Conservation (phyloP, 2,329 filamentous ascomycete species). For the Alternaria sp. region DNA sequence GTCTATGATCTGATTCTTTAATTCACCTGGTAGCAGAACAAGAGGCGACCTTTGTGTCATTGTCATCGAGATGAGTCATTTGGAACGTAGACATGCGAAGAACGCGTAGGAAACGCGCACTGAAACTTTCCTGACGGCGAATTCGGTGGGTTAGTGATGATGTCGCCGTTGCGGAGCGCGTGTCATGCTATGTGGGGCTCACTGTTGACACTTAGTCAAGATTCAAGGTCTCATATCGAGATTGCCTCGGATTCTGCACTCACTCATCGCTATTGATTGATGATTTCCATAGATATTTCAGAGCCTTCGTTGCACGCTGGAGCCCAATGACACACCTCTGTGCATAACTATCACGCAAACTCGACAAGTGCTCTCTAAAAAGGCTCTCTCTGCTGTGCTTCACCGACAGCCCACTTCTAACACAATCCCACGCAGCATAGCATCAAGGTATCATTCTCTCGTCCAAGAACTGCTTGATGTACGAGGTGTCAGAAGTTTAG, state of each 20-base stretch:
- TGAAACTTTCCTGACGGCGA: not conserved
- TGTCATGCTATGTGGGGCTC: conserved; percentile 1
- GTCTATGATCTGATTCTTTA: conserved; percentile 27
- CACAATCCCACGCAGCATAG: not conserved
- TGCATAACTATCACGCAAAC: not conserved
- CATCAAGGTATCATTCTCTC: not conserved
- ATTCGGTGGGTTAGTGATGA: not conserved
- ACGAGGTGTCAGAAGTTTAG: not conserved
- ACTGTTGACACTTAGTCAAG: not conserved
- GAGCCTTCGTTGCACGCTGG: not conserved
- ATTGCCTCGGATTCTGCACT: not conserved
- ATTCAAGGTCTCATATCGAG: not conserved
- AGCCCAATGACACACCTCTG: not conserved
- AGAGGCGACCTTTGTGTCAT: conserved; percentile 11
- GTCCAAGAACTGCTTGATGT: not conserved
- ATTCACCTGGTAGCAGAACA: conserved; percentile 27
- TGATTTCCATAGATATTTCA: not conserved
- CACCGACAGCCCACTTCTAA: not conserved
- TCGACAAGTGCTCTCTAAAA: not conserved
- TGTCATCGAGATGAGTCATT: not conserved
- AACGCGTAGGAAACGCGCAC: not conserved
- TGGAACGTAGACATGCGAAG: not conserved
- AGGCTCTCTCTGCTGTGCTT: not conserved
- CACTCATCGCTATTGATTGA: not conserved
- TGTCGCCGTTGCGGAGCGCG: not conserved